These are phyloP conservation scores for Elongisporangium undulatum DNA, from an alignment of 352 stramenopile species.

Conservation along the genomic window DNA sequence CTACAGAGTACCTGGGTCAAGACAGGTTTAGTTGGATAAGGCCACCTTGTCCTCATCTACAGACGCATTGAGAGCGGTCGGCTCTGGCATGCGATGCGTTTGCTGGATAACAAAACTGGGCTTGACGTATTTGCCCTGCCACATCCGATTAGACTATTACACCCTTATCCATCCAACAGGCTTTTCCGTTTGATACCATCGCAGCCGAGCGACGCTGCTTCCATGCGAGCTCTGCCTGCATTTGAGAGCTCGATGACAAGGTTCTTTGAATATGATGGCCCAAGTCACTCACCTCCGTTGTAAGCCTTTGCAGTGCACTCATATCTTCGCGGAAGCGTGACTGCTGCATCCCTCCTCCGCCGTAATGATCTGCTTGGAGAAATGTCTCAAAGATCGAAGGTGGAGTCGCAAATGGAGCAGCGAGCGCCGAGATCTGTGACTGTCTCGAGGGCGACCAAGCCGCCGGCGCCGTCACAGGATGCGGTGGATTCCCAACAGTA, in stretches of 20 bases:
- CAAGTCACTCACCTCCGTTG: not conserved
- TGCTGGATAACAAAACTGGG: constrained; percentile 28
- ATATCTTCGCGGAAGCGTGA: not conserved
- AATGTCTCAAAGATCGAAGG: constrained; percentile 52
- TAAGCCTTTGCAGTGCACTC: not conserved
- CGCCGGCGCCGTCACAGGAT: not conserved
- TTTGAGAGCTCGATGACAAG: not conserved
- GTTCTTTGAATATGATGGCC: not conserved
- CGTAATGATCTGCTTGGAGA: constrained; percentile 27
- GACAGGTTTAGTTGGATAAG: too few relatives aligned
- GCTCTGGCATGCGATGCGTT: constrained; percentile 3
- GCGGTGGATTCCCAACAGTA: not conserved
- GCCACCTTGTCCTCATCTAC: not conserved
- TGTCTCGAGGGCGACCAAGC: not conserved
- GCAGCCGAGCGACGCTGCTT: constrained; percentile 10
- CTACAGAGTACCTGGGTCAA: not conserved
- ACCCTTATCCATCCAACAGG: not conserved
- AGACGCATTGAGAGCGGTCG: constrained; percentile 1
- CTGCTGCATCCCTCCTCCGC: not conserved
- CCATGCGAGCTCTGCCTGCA: constrained; percentile 13
- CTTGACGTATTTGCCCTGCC: constrained; percentile 22
- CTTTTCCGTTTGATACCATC: constrained; percentile 6
- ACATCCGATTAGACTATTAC: not conserved
- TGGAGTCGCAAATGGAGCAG: constrained; percentile 17
- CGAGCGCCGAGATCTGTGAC: constrained; percentile 1